phyloP scores from a whole-genome alignment of 352 stramenopile species.

The Phytopythium chamaehyphon region DNA sequence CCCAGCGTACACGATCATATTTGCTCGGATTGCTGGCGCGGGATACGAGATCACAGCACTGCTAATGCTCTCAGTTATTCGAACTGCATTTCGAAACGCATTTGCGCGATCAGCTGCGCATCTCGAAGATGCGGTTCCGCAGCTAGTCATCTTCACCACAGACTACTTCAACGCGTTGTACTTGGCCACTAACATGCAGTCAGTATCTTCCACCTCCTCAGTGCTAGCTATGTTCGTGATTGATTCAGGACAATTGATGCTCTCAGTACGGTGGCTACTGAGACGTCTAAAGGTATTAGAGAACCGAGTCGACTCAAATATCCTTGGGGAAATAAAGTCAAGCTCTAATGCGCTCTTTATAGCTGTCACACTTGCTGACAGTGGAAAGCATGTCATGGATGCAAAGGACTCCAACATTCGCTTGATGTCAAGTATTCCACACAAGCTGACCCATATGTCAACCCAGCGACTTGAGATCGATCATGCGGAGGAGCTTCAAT shows the following conservation, averaged over 20 bases:
- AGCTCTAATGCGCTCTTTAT: no score
- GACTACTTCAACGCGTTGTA: constrained; percentile 28
- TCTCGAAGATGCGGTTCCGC: constrained; percentile 14
- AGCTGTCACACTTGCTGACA: no score
- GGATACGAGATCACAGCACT: constrained; percentile 16
- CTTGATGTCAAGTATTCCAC: no score
- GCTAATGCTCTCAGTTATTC: constrained; percentile 17
- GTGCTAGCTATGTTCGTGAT: constrained; percentile 7
- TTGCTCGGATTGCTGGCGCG: constrained; percentile 7
- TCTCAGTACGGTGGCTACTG: neutral
- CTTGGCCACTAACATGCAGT: constrained; percentile 19
- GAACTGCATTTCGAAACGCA: constrained; percentile 20
- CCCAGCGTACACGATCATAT: constrained; percentile 18
- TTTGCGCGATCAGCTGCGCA: constrained; percentile 10
- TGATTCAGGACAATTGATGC: constrained; percentile 6
- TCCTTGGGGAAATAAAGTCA: no score
- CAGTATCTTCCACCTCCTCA: constrained; percentile 5
- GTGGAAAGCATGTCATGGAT: no score
- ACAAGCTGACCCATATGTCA: no score
- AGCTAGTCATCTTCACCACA: constrained; percentile 20
- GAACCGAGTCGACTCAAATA: no score
- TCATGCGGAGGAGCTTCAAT: no score
- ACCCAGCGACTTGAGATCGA: no score
- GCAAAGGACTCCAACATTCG: no score
- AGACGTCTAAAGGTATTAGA: no score